Base-by-base conservation (phyloP, 768 basidiomycete species). In the Trametes villosa region DNA sequence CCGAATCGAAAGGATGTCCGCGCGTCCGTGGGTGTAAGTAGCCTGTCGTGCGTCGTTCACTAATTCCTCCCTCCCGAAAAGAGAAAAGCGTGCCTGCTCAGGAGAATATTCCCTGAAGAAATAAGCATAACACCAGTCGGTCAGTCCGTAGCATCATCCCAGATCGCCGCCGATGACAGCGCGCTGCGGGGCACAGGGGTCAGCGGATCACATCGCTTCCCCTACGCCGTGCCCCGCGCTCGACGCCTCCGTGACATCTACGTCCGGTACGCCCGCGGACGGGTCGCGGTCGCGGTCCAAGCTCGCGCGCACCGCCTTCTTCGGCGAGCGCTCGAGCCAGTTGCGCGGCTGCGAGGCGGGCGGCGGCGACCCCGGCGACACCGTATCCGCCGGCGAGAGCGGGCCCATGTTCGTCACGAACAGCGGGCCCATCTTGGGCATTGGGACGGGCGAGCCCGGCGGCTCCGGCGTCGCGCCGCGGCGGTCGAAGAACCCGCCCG, bases 391-490 rank as follows among this genome's bases (percentile, higher is more conserved):
- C 18, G 68, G 62, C 45, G 65, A 64, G 46, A 62, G 46, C 34
- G 64, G 59, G 50, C 52, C 66, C 61, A 65, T 63, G 55, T 69
- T 69, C 48, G 64, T 63, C 29, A 69, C 63, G 38, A 64, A 64
- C 26, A 69, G 59, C 58, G 65, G 66, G 18, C 62, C 63, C 24
- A 62, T 48, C 26, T 24, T 47, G 24, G 63, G 65, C 38, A 62
- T 27, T 8, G 62, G 56, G 51, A 57, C 42, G 26, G 59, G 63
- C 44, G 42, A 62, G 48, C 53, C 62, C 3, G 62, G 62, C 24
- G 53, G 36, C 40, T 49, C 47, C 36, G 46, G 46, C 45, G 31
- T 49, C 33, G 59, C 18, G 47, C 40, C 53, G 33, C 56, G 49
- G 30, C 38, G 42, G 27, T 57, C 58, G 44, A 30, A 38, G 51